A percentile compares a stretch with the other conserved stretches of the same genome.
Conservation (phyloP, 441 rosid species). For the Viola pubescens region DNA sequence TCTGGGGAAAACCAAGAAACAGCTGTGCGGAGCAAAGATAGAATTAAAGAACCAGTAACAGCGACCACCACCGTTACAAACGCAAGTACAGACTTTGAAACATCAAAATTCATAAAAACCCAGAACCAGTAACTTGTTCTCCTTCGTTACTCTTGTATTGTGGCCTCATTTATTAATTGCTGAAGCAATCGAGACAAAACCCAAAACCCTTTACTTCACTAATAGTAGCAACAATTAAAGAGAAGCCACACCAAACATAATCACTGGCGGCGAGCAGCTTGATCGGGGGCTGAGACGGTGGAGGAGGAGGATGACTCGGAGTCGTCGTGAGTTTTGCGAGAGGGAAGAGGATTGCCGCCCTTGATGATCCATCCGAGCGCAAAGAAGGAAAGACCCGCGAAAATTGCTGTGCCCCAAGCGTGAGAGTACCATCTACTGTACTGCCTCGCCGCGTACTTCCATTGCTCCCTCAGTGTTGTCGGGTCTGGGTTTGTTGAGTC, state of each 20-base stretch:
- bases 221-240: neutral
- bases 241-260: neutral
- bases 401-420: conserved; percentile 92
- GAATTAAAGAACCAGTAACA: no score
- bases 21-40: no score
- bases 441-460: conserved; percentile 74
- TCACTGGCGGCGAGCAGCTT: neutral
- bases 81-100: no score
- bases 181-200: neutral
- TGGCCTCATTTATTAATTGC: no score
- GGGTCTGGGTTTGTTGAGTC: conserved; percentile 58
- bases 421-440: conserved; percentile 79
- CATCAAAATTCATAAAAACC: no score
- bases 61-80: no score
- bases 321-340: conserved; percentile 29
- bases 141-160: no score
- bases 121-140: no score
- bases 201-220: conserved; percentile 1
- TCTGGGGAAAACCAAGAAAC: no score
- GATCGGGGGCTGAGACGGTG: conserved; percentile 9
- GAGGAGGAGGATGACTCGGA: conserved; percentile 14
- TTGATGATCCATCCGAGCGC: conserved; percentile 93
- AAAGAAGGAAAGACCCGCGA: conserved; percentile 75
- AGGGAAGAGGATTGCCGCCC: conserved; percentile 83
- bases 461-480: conserved; percentile 73